Percentiles rank a stretch among this genome's conserved stretches.
Evolutionary conservation across 306 rosid species (phyloP).

Genomic region (Prinsepia uniflora): DNA sequence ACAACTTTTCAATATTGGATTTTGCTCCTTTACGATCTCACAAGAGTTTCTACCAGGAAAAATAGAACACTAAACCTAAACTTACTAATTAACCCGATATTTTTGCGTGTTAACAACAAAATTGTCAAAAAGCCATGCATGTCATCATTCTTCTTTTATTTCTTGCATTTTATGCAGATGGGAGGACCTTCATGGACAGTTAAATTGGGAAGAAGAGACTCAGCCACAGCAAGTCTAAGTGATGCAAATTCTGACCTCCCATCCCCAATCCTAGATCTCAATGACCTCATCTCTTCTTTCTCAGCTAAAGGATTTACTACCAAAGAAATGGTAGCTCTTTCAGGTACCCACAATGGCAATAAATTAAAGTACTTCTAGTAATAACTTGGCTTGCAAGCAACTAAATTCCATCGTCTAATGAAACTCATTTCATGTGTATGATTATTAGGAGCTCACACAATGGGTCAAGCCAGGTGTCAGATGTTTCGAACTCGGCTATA

Average conservation of each 20-base stretch:
- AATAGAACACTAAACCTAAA: too few relatives aligned
- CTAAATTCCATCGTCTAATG: background rate
- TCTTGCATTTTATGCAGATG: slow-evolving; percentile 25
- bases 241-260: slow-evolving; percentile 58
- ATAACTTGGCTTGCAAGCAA: background rate
- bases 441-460: slow-evolving; percentile 61
- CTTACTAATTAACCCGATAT: too few relatives aligned
- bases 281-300: slow-evolving; percentile 43
- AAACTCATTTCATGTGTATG: background rate
- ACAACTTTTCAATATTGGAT: too few relatives aligned
- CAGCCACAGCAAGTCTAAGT: slow-evolving; percentile 59
- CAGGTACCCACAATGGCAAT: slow-evolving; percentile 35
- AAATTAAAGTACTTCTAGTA: too few relatives aligned
- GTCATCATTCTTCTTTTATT: too few relatives aligned
- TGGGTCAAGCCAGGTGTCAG: slow-evolving; percentile 62
- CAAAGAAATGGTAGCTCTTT: slow-evolving; percentile 61
- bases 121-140: too few relatives aligned
- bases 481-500: slow-evolving; percentile 48
- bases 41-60: too few relatives aligned
- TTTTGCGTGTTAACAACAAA: too few relatives aligned
- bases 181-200: slow-evolving; percentile 67
- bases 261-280: slow-evolving; percentile 52
- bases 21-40: too few relatives aligned
- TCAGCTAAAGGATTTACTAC: slow-evolving; percentile 52
- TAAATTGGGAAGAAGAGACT: slow-evolving; percentile 66